phyloP scores from a whole-genome alignment of 2,329 filamentous ascomycete species.

The Epichloe hybrida region DNA sequence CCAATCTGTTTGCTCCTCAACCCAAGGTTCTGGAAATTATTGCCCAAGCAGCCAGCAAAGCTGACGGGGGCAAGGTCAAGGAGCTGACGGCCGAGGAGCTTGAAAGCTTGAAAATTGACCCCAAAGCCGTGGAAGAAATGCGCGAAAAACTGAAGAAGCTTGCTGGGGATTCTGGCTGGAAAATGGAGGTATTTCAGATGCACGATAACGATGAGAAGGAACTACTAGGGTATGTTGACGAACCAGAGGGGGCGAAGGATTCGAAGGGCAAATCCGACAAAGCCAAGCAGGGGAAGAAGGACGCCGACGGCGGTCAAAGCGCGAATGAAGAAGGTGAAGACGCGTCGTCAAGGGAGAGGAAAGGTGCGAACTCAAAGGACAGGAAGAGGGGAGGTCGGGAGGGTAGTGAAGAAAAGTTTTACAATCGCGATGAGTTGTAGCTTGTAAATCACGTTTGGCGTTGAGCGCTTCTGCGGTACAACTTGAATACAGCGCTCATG shows the following conservation, averaged over 20 bases:
- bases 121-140: slow-evolving; percentile 54
- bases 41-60: slow-evolving; percentile 30
- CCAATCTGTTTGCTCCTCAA: slow-evolving; percentile 16
- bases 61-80: slow-evolving; percentile 48
- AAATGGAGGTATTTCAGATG: slow-evolving; percentile 63
- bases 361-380: neutral
- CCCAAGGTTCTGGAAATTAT: slow-evolving; percentile 24
- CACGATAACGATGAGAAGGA: slow-evolving; percentile 41
- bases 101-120: slow-evolving; percentile 51
- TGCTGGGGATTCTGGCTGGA: slow-evolving; percentile 63
- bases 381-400: slow-evolving; percentile 12
- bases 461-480: too few species aligned
- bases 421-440: slow-evolving; percentile 18
- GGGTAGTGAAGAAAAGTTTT: slow-evolving; percentile 38
- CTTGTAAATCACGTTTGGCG: neutral
- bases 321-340: slow-evolving; percentile 9
- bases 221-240: slow-evolving; percentile 56
- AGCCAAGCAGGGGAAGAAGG: slow-evolving; percentile 13
- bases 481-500: too few species aligned
- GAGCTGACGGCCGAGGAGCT: slow-evolving; percentile 53
- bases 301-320: slow-evolving; percentile 10
- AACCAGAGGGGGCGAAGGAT: slow-evolving; percentile 10
- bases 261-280: slow-evolving; percentile 14
- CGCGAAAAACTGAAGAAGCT: slow-evolving; percentile 53
- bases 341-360: neutral